These are phyloP conservation scores for Casuarina equisetifolia DNA, from an alignment of 306 rosid genomes.

Conservation along the genomic window DNA sequence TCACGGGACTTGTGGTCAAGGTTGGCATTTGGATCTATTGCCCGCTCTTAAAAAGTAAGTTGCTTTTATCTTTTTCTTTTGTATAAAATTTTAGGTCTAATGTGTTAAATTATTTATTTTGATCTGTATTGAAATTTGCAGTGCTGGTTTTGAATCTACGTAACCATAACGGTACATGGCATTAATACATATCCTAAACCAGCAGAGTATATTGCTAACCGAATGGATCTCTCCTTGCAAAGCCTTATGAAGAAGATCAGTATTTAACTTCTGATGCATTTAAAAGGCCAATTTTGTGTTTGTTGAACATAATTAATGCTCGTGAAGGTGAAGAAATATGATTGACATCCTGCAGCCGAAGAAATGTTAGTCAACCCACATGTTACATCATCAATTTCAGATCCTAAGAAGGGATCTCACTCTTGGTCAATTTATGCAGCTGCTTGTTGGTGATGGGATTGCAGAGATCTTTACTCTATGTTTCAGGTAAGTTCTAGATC, in stretches of 20 bases:
- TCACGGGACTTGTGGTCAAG: not conserved
- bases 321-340: too few species aligned
- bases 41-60: not conserved
- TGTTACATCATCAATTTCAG: not conserved
- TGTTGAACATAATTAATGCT: not conserved
- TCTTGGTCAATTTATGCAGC: not conserved
- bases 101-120: not conserved
- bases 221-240: not conserved
- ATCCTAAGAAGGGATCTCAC: not conserved
- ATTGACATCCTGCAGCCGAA: not conserved
- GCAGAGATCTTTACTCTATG: not conserved
- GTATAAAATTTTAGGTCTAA: not conserved
- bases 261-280: not conserved
- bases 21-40: not conserved
- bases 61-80: not conserved
- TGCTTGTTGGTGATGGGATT: not conserved
- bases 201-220: not conserved
- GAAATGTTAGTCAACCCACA: not conserved
- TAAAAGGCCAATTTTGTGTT: not conserved
- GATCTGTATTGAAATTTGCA: not conserved
- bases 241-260: not conserved
- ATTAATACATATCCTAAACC: not conserved
- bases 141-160: not conserved
- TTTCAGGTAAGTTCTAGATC: not conserved
- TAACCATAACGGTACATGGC: not conserved